Base-by-base conservation (phyloP, 306 rosid genomes). In the Comarum palustre region DNA sequence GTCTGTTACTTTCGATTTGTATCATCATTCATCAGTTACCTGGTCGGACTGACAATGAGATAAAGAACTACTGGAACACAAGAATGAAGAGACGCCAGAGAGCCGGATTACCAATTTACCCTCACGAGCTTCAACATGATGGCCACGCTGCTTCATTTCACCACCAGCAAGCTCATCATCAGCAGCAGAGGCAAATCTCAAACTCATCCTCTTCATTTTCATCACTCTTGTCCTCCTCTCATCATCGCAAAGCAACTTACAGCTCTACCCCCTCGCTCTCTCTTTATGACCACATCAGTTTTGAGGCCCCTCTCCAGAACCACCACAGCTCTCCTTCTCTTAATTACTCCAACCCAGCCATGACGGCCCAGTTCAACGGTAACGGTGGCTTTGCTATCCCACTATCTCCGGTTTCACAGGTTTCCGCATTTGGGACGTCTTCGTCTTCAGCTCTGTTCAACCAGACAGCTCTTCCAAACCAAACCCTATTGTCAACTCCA, bases 51-150 rank as follows among this genome's bases (percentile, higher is more conserved):
- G 98, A 93, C 71, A 93, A 93, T 29, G 98, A 93, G 73, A 93
- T 93, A 22, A 93, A 93, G 72, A 93, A 93, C 52, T 93, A 80
- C 63, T 93, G 98, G 98, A 93, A 93, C 50, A 89, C 97, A 0
- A 82, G 98, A 62, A 78, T 85, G 87, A 93, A 93, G 74, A 79
- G 90, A 73, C 86, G 90, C 14, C 90, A 82, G 58, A 82, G 94
- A 84, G 86, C 86, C 25, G 94, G 98, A 2, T 83, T 89, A 27
- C 92, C 98, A 4, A 32, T 87, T 29, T 89, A 91, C 46, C 96
- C 94, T 20, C 88, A 79, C 0, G 86, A 87, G 25, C 24, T 87
- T 0, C 86, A 61, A 61, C 43, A 61, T 32, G 43, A 61, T 32
- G 66, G 17, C 32, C 25, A 14, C 13, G 5, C 43, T 6, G 65